These are phyloP conservation scores for Podaxis sp. DNA, from an alignment of 768 basidiomycete species.

Conservation along the genomic window DNA sequence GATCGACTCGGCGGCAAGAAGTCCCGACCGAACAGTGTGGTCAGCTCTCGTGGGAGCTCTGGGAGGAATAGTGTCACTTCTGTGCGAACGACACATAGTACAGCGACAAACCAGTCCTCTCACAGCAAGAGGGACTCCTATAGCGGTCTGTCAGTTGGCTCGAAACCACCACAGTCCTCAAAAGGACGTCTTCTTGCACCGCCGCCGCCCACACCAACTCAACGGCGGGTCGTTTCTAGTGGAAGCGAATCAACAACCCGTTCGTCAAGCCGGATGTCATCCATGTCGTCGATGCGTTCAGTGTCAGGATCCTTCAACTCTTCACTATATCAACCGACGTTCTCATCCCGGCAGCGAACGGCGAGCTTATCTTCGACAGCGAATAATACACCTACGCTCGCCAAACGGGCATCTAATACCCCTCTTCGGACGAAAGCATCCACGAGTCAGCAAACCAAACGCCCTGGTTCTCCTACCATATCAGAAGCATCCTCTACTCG, in stretches of 20 bases:
- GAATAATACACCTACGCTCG: conserved; percentile 30
- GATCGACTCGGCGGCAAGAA: conserved; percentile 61
- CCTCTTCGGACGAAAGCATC: neutral
- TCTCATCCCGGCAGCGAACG: conserved; percentile 82
- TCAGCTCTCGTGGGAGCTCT: conserved; percentile 60
- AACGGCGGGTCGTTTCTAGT: conserved; percentile 51
- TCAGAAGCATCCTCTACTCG: conserved; percentile 52
- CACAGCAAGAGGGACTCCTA: conserved; percentile 28
- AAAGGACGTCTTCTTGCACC: conserved; percentile 47
- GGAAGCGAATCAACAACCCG: conserved; percentile 39
- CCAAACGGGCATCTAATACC: conserved; percentile 20
- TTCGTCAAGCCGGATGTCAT: conserved; percentile 59
- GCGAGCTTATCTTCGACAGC: conserved; percentile 52
- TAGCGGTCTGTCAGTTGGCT: conserved; percentile 30
- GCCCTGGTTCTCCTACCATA: conserved; percentile 56
- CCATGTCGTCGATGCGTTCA: conserved; percentile 51
- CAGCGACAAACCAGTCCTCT: conserved; percentile 17
- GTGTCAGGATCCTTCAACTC: conserved; percentile 62
- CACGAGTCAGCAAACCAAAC: conserved; percentile 22
- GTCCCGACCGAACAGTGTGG: conserved; percentile 63
- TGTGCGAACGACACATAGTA: conserved; percentile 17
- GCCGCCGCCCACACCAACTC: conserved; percentile 32
- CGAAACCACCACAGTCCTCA: conserved; percentile 24
- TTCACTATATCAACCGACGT: conserved; percentile 63
- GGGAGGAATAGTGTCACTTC: conserved; percentile 58